Base-by-base conservation (phyloP, 768 basidiomycete genomes). In the Rhodosporidiobolus sp. region DNA sequence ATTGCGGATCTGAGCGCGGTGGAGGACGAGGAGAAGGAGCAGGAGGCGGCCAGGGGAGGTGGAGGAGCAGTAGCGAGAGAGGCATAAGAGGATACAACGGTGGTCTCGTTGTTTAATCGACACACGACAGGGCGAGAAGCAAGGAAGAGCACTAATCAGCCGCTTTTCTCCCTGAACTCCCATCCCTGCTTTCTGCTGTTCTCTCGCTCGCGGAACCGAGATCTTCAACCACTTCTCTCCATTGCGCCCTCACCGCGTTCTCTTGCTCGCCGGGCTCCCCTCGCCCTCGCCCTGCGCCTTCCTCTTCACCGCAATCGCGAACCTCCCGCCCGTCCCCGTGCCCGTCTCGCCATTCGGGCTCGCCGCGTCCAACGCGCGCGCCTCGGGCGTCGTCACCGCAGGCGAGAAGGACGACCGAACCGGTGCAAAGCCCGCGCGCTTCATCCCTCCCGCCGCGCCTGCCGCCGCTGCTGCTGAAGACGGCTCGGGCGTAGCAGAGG, bases 231-330 rank as follows among this genome's bases (percentile, higher is more conserved):
- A 24, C 52, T 52, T 7, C 30, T 24, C 16, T 17, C 7, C 24
- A 28, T 19, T 7, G 20, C 16, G 5, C 1, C 19, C 19, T 64
- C 57, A 72, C 1, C 5, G 62, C 65, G 82, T 80, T 66, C 80
- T 81, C 83, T 92, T 92, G 34, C 87, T 79, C 16, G 89, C 86
- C 11, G 90, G 90, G 8, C 87, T 85, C 22, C 85, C 88, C 30
- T 82, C 81, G n/a, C 85, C 84, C 67, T 91, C 90, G 45, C 88
- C 89, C 2, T 81, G 86, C 8, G 89, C 90, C 79, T 92, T 93
- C 78, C 92, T 84, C 84, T 94, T 94, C 57, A 84, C 82, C 46
- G 88, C 88, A 79, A 92, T 63, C 50, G 63, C 61, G 52, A 73
- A 68, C 54, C 49, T 65, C 5, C 58, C 38, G 38, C 38, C 38